A percentile compares a stretch with the other conserved stretches of the same genome.
These are phyloP conservation scores for Perkinsus olseni DNA, from an alignment of 169 alveolate species.

Conservation along the genomic window DNA sequence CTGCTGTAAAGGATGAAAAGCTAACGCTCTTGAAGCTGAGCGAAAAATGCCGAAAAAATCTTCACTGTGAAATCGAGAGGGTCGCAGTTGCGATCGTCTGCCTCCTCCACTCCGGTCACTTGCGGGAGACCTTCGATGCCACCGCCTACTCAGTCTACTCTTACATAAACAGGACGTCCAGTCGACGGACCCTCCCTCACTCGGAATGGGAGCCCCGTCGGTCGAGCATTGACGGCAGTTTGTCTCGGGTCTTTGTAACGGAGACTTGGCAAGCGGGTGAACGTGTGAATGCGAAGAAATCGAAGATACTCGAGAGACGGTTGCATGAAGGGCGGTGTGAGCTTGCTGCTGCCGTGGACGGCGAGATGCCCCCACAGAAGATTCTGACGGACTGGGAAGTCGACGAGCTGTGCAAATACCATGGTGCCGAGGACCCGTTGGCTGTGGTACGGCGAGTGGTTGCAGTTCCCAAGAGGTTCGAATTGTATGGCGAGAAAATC, in stretches of 20 bases:
- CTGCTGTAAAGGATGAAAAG: background rate
- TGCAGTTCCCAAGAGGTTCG: too few relatives aligned
- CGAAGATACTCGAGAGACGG: background rate
- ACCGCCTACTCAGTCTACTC: background rate
- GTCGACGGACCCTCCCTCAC: background rate
- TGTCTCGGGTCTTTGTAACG: background rate
- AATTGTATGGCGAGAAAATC: too few relatives aligned
- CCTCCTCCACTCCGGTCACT: background rate
- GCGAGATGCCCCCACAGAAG: background rate
- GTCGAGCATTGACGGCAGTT: background rate
- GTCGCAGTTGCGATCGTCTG: background rate
- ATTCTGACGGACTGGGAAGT: background rate
- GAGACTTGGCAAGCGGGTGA: background rate
- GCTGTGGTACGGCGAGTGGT: too few relatives aligned
- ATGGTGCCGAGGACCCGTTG: too few relatives aligned
- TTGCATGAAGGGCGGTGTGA: background rate
- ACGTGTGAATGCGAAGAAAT: background rate
- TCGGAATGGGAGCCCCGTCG: background rate
- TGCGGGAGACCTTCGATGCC: background rate
- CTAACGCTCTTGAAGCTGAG: background rate
- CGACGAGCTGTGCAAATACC: background rate
- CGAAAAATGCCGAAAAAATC: background rate
- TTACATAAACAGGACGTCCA: background rate
- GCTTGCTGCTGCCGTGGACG: background rate
- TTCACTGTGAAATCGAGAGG: background rate